Evolutionary conservation across 2,329 filamentous ascomycete species (phyloP), one percentile per base, ranked within the genome.

Genomic region (Emergomyces pasteurianus): DNA sequence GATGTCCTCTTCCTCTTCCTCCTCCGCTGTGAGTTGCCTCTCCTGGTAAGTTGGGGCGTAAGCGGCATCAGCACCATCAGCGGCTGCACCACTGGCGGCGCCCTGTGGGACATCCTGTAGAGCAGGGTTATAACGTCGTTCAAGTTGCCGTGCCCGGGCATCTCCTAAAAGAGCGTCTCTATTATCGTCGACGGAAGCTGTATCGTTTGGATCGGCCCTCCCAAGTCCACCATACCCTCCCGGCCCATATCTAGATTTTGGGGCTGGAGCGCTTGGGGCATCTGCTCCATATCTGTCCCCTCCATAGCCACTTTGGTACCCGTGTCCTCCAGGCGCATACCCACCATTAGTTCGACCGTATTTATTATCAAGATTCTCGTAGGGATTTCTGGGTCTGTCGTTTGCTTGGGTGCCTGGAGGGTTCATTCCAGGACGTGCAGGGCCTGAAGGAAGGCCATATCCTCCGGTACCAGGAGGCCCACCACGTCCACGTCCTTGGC

Each of bases 21-120:
- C 77, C 82, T 96, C 90, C 1, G 86, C 90, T 0, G 90, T 95
- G 65, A 96, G 77, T 72, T 95, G 84, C 55, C 89, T 83, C 62
- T 88, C 82, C 61, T 87, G 85, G 58, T 89, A 85, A 6, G 77
- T 71, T 26, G 69, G 65, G 53, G 70, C 69, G 63, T 69, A 64
- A 40, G 59, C 59, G 26, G 63, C 63, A 66, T 2, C 63, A 60
- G 28, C 40, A 61, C 9, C 50, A 52, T 47, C 42, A 59, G 52
- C 59, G 53, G 28, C 38, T 26, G 61, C 46, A 42, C 58, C 59
- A 21, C 46, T 40, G 50, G n/a, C 66, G 1, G 68, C 69, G 49
- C 67, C 70, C 34, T 60, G 66, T 14, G 65, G 67, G 36, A 62
- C 63, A 53, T 40, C 59, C 21, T 71, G 69, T 9, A 70, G 69